phyloP scores from a whole-genome alignment of 192 early-diverging fungal species.

The Helicostylum pulchrum region DNA sequence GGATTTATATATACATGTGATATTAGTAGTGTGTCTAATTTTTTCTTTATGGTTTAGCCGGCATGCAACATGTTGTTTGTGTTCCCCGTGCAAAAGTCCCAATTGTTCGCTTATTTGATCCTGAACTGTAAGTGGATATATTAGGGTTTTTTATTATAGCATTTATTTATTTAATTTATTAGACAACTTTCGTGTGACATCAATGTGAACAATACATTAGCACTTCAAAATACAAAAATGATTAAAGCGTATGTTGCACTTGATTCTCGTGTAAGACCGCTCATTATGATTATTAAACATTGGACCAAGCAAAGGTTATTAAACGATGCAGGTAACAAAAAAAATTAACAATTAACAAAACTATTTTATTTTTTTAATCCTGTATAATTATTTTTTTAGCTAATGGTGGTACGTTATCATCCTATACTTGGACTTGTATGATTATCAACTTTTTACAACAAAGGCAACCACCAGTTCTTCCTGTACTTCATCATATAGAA shows the following conservation, averaged over 20 bases:
- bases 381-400: too few relatives aligned
- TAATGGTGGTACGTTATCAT: slow-evolving; percentile 89
- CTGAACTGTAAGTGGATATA: slow-evolving; percentile 62
- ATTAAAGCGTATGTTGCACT: slow-evolving; percentile 86
- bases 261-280: slow-evolving; percentile 83
- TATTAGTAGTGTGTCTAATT: too few relatives aligned
- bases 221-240: slow-evolving; percentile 86
- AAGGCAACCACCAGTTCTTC: slow-evolving; percentile 85
- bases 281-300: slow-evolving; percentile 91
- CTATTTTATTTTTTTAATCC: too few relatives aligned
- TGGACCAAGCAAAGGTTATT: slow-evolving; percentile 84
- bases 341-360: background rate
- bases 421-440: slow-evolving; percentile 95
- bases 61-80: slow-evolving; percentile 76
- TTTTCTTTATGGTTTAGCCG: slow-evolving; percentile 45
- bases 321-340: slow-evolving; percentile 77
- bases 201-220: slow-evolving; percentile 91
- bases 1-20: background rate
- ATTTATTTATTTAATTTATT: background rate
- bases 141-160: slow-evolving; percentile 1
- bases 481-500: slow-evolving; percentile 67
- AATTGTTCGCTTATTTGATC: slow-evolving; percentile 90
- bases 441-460: slow-evolving; percentile 91
- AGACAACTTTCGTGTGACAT: slow-evolving; percentile 83
- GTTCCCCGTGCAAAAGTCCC: slow-evolving; percentile 88